Base-by-base conservation (phyloP, 78 protist species). In the Mastigamoeba balamuthi region DNA sequence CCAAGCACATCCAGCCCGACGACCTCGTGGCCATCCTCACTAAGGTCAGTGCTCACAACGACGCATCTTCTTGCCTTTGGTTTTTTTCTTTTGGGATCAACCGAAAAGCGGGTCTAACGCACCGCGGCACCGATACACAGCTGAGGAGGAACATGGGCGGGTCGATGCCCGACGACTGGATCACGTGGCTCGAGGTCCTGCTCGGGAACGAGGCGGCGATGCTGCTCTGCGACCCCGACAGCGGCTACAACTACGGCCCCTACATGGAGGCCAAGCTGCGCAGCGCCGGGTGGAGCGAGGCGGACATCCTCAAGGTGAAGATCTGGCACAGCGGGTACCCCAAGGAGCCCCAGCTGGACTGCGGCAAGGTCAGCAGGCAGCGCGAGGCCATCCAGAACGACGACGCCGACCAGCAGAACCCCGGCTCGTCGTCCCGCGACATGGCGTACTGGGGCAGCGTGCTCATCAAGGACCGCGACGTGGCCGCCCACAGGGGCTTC, bases 271-370 rank as follows among this genome's bases (percentile, higher is more conserved):
- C 0, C 25, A 9, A 1, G 6, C 83, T 90, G 65, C 10, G 6
- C 23, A 66, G 35, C 0, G 75, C 3, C 17, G 93, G 93, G 17
- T 33, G 83, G 27, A 41, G 52, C 33, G 40, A 40, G 7, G 76
- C 70, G 5, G 93, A 89, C 33, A 27, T 85, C 44, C 64, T 75
- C 38, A 72, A 85, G 69, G 70, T 88, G 63, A 89, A 85, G 42
- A 81, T 89, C n/a, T 89, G 89, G 91, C 2, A 67, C 33, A 8
- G 77, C 17, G 84, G 78, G 40, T 90, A 81, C 36, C 58, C 58
- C 17, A 48, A 75, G 4, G 88, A 66, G 41, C 69, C 88, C 3
- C 30, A 17, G 10, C 1, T 1, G 67, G 78, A 58, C 42, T 27
- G 69, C 67, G 5, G 72, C 8, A 40, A 0, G 25, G 1, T 71